Conservation (phyloP, 2,329 filamentous ascomycete species). For the Stagonosporopsis cucurbitacearum region DNA sequence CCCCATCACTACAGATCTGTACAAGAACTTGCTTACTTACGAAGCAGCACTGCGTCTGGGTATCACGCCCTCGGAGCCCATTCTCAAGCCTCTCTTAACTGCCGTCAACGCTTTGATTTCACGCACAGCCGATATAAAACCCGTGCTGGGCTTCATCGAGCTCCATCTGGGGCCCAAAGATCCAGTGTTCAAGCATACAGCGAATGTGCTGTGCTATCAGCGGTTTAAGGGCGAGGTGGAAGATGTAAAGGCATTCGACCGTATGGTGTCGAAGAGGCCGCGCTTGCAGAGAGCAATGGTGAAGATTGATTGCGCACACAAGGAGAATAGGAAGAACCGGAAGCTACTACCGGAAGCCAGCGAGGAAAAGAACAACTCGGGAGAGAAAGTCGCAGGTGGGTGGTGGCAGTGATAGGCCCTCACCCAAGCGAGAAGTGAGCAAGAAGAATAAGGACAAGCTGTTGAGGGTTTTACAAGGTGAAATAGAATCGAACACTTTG, state of each 20-base stretch:
- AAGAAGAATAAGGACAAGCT: not conserved
- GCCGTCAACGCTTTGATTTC: not conserved
- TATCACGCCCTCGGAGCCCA: not conserved
- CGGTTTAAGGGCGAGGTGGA: not conserved
- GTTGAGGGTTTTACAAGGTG: not conserved
- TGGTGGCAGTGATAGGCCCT: not conserved
- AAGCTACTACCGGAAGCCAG: not conserved
- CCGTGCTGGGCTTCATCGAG: not conserved
- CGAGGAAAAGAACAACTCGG: not conserved
- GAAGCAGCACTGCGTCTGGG: conserved; percentile 7
- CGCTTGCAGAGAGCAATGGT: conserved; percentile 1
- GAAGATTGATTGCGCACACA: conserved; percentile 5
- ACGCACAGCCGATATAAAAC: not conserved
- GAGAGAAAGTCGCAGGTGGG: not conserved
- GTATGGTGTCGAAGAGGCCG: not conserved
- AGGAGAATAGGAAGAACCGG: not conserved
- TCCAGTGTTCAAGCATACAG: conserved; percentile 1
- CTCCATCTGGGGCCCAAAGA: not conserved
- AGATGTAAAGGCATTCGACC: not conserved
- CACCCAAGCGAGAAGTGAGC: not conserved
- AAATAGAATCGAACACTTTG: not conserved
- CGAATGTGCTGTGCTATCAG: conserved; percentile 1
- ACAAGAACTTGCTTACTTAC: not conserved
- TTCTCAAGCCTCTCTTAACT: not conserved
- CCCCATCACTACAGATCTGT: not conserved